Conservation (phyloP, 768 basidiomycete genomes). For the Pleurotus ostreatus region DNA sequence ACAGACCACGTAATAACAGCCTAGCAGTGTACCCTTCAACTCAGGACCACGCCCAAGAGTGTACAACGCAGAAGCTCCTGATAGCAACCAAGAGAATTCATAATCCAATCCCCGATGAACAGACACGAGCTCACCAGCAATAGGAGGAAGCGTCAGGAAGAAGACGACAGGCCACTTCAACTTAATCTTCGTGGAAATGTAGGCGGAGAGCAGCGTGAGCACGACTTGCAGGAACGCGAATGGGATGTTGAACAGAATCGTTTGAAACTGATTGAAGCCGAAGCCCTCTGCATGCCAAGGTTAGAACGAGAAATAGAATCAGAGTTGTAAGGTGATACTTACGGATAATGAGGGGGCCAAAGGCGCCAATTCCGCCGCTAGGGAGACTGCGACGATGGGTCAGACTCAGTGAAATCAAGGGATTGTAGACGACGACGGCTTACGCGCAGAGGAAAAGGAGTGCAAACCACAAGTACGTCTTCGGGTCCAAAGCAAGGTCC, state of each 20-base stretch:
- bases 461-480: slow-evolving; percentile 38
- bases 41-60: slow-evolving; percentile 26
- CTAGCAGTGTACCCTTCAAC: slow-evolving; percentile 26
- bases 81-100: too few species aligned
- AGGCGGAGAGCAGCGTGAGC: slow-evolving; percentile 30
- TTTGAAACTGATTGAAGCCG: slow-evolving; percentile 35
- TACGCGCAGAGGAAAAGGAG: slow-evolving; percentile 41
- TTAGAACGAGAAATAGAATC: background rate
- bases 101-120: background rate
- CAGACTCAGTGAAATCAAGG: background rate
- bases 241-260: slow-evolving; percentile 47
- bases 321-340: background rate
- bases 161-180: slow-evolving; percentile 38
- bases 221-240: slow-evolving; percentile 39
- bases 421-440: background rate
- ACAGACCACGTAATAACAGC: slow-evolving; percentile 36
- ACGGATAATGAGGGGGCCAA: slow-evolving; percentile 42
- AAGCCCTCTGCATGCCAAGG: slow-evolving; percentile 26
- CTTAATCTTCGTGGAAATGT: slow-evolving; percentile 30
- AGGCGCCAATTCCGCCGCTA: slow-evolving; percentile 37
- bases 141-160: slow-evolving; percentile 30
- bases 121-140: slow-evolving; percentile 22
- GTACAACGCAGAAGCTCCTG: slow-evolving; percentile 24
- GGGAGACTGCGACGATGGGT: slow-evolving; percentile 20
- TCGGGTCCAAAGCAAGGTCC: slow-evolving; percentile 33